Base-by-base conservation (phyloP, 2,329 filamentous ascomycete genomes). In the Diplodia mutila region DNA sequence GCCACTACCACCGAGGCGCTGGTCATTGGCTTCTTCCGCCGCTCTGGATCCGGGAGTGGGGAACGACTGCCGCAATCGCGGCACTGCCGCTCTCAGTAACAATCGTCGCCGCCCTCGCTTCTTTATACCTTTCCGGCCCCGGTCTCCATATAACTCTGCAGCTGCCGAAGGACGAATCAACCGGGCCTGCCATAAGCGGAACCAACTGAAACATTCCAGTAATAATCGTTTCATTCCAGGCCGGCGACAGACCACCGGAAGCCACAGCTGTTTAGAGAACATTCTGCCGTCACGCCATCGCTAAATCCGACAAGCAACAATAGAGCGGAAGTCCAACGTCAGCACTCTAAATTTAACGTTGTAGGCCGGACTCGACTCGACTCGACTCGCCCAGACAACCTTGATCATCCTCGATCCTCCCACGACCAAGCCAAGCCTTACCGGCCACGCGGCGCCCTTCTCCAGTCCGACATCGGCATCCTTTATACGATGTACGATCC, bases 391-490 rank as follows among this genome's bases (percentile, higher is more conserved):
- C 39, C 39, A 9, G 39, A n/a, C 32, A 9, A 46, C 18, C 6
- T n/a, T n/a, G 39, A 9, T n/a, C 32, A 4, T 34, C 7, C 32
- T 29, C 29, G 29, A 29, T 29, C 29, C 29, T 29, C 29, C 29
- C 6, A 3, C 29, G n/a, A n/a, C n/a, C n/a, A n/a, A n/a, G n/a
- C n/a, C n/a, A 32, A 32, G 29, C 6, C 29, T 5, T 32, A 32
- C 29, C 29, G 8, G 29, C 29, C 29, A 5, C 29, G 7, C 29
- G 29, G 29, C 29, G 8, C 29, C 29, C n/a, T 32, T 8, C 32
- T 34, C 25, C 21, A 66, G 66, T 29, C 27, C 37, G 21, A 70
- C 63, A 52, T 70, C 69, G 16, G 64, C 67, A n/a, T n/a, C 32
- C 37, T 21, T 34, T 12, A 2, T 34, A 34, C 29, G 29, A 32